These are phyloP conservation scores for Xerocomellus chrysenteron DNA, from an alignment of 768 basidiomycete species.

Conservation along the genomic window DNA sequence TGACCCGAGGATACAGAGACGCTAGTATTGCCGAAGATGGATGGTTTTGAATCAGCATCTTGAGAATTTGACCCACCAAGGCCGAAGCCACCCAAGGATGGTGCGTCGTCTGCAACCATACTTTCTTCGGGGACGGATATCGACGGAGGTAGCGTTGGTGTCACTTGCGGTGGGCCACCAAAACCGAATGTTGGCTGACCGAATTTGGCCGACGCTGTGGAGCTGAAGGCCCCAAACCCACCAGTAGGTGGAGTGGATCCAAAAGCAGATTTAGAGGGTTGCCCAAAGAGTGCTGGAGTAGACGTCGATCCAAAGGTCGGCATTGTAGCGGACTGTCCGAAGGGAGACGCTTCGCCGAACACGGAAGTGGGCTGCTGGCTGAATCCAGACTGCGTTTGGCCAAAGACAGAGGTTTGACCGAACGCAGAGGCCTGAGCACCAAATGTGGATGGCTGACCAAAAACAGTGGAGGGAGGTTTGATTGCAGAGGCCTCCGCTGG, in stretches of 20 bases:
- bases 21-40: constrained; percentile 34
- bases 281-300: constrained; percentile 21
- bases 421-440: constrained; percentile 28
- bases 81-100: constrained; percentile 33
- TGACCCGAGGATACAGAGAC: constrained; percentile 6
- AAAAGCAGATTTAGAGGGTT: constrained; percentile 19
- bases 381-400: constrained; percentile 16
- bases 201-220: constrained; percentile 33
- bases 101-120: constrained; percentile 34
- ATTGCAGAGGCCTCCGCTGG: constrained; percentile 27
- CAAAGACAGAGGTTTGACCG: constrained; percentile 31
- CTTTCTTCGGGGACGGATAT: constrained; percentile 25
- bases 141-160: not conserved
- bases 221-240: constrained; percentile 36
- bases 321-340: constrained; percentile 15
- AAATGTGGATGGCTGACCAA: constrained; percentile 35
- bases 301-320: constrained; percentile 16
- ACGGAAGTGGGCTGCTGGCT: constrained; percentile 19
- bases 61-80: constrained; percentile 27
- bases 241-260: constrained; percentile 17
- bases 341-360: constrained; percentile 26
- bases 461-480: constrained; percentile 32
- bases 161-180: constrained; percentile 8
- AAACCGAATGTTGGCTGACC: constrained; percentile 30
- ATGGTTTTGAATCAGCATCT: constrained; percentile 25